Conservation (phyloP, 1,284 basidiomycete genomes). For the Lentinula novae-zelandiae region DNA sequence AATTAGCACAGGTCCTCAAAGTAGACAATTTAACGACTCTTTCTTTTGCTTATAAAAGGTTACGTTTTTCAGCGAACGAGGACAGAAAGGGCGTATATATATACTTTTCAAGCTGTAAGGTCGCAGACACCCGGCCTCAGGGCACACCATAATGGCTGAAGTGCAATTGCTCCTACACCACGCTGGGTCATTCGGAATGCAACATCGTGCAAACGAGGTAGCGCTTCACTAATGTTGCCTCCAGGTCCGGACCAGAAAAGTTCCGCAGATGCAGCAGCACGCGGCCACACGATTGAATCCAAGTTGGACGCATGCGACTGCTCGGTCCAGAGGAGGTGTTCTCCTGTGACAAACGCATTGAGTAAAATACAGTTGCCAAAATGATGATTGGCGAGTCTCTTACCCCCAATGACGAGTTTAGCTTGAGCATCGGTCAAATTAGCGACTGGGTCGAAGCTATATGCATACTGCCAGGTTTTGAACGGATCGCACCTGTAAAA, state of each 20-base stretch:
- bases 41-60: no score
- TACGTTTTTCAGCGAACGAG: neutral
- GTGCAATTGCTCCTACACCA: slow-evolving; percentile 62
- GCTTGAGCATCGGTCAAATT: slow-evolving; percentile 48
- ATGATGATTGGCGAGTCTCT: slow-evolving; percentile 40
- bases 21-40: no score
- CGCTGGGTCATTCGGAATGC: slow-evolving; percentile 65
- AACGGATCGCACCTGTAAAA: slow-evolving; percentile 57
- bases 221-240: slow-evolving; percentile 54
- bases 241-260: slow-evolving; percentile 76
- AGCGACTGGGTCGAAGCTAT: slow-evolving; percentile 70
- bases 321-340: slow-evolving; percentile 56
- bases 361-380: slow-evolving; percentile 25
- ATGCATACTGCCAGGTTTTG: slow-evolving; percentile 75
- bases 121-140: slow-evolving; percentile 63
- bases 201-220: slow-evolving; percentile 76
- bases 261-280: slow-evolving; percentile 77
- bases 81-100: neutral
- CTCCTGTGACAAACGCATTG: neutral
- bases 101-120: slow-evolving; percentile 29
- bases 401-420: slow-evolving; percentile 66
- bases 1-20: neutral
- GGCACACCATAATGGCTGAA: slow-evolving; percentile 85
- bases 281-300: slow-evolving; percentile 75
- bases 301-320: slow-evolving; percentile 70